Evolutionary conservation across 352 stramenopile species (phyloP).

Genomic region (Pythium rhizo-oryzae): DNA sequence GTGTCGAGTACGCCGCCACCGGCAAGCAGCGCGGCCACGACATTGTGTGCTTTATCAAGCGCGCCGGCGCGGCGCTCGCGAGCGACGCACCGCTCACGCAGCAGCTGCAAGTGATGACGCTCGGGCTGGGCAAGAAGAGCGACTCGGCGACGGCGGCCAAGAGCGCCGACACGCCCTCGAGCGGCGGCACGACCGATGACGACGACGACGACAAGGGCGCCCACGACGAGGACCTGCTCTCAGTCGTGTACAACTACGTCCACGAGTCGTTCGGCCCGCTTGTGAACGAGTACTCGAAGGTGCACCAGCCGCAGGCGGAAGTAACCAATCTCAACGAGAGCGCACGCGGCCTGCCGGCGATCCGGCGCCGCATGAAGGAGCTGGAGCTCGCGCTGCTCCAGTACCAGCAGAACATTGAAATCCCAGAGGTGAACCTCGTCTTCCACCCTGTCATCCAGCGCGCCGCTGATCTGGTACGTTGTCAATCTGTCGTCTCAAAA

Average conservation of each 20-base stretch:
- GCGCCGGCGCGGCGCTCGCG: conserved; percentile 61
- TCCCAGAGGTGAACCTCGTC: conserved; percentile 91
- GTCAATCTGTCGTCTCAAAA: too few species aligned
- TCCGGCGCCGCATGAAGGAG: conserved; percentile 93
- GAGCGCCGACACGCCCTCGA: conserved; percentile 32
- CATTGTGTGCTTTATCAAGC: conserved; percentile 89
- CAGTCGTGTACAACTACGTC: conserved; percentile 89
- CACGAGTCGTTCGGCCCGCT: conserved; percentile 88
- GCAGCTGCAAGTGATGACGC: conserved; percentile 88
- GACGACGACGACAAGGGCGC: conserved; percentile 54
- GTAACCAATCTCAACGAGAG: conserved; percentile 64
- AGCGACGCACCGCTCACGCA: conserved; percentile 75
- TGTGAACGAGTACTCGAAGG: conserved; percentile 86
- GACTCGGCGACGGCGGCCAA: conserved; percentile 31
- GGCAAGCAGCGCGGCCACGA: conserved; percentile 72
- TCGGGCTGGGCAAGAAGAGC: conserved; percentile 61
- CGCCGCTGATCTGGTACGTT: conserved; percentile 56
- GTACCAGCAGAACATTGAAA: conserved; percentile 95
- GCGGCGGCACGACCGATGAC: conserved; percentile 64
- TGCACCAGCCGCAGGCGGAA: conserved; percentile 76
- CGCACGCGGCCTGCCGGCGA: conserved; percentile 74
- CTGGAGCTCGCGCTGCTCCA: conserved; percentile 93
- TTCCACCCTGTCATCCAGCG: conserved; percentile 89
- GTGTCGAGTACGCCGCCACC: conserved; percentile 63
- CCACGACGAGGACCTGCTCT: conserved; percentile 68